These are phyloP conservation scores for Backusella australiensis DNA, from an alignment of 192 early-diverging fungal genomes.

Conservation along the genomic window DNA sequence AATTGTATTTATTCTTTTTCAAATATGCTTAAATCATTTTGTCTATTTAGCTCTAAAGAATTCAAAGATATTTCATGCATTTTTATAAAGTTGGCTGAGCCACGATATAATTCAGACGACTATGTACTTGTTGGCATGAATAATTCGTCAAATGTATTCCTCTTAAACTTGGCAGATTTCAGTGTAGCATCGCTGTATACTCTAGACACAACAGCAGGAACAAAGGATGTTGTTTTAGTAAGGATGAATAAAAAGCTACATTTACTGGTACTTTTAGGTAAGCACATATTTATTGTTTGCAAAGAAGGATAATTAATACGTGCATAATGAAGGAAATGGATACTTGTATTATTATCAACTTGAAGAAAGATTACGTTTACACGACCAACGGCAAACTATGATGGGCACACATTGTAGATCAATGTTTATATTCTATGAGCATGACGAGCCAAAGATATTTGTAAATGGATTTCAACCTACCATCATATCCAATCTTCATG, in stretches of 20 bases:
- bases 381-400: constrained; percentile 40
- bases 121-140: constrained; percentile 41
- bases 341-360: constrained; percentile 64
- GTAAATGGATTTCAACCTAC: constrained; percentile 81
- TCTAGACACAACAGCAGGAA: constrained; percentile 53
- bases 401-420: constrained; percentile 77
- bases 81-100: constrained; percentile 27
- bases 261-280: constrained; percentile 70
- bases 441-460: constrained; percentile 62
- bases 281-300: background rate
- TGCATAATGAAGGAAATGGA: constrained; percentile 61
- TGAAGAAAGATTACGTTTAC: constrained; percentile 34
- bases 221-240: constrained; percentile 66
- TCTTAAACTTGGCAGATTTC: background rate
- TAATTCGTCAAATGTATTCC: background rate
- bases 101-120: constrained; percentile 56
- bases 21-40: background rate
- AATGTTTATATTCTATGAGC: constrained; percentile 51
- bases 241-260: constrained; percentile 66
- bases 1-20: background rate
- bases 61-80: constrained; percentile 44
- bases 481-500: constrained; percentile 63
- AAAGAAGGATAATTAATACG: too few relatives aligned
- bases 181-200: constrained; percentile 33
- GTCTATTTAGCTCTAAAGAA: background rate